A percentile compares a stretch with the other conserved stretches of the same genome.
These are phyloP conservation scores for Rubroboletus satanas DNA, from an alignment of 768 basidiomycete species.

Conservation along the genomic window DNA sequence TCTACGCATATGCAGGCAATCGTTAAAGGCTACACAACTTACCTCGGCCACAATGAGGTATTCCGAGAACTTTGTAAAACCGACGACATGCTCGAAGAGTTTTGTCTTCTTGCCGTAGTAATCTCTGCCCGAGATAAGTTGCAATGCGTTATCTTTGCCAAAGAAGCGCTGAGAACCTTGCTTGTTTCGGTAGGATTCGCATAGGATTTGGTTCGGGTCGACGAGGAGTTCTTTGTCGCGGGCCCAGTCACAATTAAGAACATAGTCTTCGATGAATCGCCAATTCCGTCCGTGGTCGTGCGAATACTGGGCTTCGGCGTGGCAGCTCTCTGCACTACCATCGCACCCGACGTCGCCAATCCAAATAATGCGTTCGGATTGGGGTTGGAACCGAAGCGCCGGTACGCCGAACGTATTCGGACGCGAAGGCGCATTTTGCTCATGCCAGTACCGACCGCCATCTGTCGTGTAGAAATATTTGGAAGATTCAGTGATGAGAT, in stretches of 20 bases:
- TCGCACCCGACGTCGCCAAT: conserved; percentile 72
- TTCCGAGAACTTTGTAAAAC: conserved; percentile 96
- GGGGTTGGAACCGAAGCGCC: conserved; percentile 84
- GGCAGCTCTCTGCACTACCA: conserved; percentile 51
- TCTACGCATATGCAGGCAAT: conserved; percentile 20
- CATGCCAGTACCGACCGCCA: conserved; percentile 70
- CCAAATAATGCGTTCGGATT: conserved; percentile 85
- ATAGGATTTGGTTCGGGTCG: conserved; percentile 86
- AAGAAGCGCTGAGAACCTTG: conserved; percentile 69
- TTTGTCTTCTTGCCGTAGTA: conserved; percentile 71
- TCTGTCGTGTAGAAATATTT: conserved; percentile 80
- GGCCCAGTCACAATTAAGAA: conserved; percentile 90
- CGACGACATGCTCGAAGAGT: conserved; percentile 85
- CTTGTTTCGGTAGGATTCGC: conserved; percentile 85
- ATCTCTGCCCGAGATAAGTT: conserved; percentile 72
- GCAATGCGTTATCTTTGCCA: conserved; percentile 55
- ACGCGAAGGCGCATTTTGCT: conserved; percentile 52
- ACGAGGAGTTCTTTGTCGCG: conserved; percentile 72
- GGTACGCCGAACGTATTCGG: conserved; percentile 79
- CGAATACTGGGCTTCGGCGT: conserved; percentile 70
- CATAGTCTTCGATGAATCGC: conserved; percentile 77
- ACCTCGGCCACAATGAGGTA: conserved; percentile 96
- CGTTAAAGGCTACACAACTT: conserved; percentile 16
- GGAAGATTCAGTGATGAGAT: conserved; percentile 70
- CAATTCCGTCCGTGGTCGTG: conserved; percentile 75